Evolutionary conservation across 1,139 yeast genomes (phyloP).

Genomic region (Suzukiozyma palmioleophila): DNA sequence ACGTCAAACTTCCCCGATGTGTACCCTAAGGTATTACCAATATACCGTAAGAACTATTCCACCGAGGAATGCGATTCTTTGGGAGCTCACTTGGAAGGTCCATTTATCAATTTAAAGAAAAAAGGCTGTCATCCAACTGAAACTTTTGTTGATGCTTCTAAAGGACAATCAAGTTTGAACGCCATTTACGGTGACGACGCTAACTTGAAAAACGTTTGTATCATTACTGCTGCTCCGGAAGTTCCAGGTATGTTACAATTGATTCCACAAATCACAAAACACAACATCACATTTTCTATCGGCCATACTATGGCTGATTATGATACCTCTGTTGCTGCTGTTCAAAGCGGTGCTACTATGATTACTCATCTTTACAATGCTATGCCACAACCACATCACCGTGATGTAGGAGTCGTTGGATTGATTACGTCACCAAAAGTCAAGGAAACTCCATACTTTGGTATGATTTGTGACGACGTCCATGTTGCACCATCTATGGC

Average conservation of each 20-base stretch:
- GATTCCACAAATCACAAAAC: constrained; percentile 37
- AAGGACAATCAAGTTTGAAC: constrained; percentile 32
- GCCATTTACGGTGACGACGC: constrained; percentile 41
- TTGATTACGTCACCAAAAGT: constrained; percentile 41
- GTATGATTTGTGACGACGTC: constrained; percentile 59
- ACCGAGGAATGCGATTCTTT: constrained; percentile 44
- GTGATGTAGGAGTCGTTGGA: constrained; percentile 59
- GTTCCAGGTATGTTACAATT: constrained; percentile 49
- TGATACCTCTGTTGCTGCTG: constrained; percentile 46
- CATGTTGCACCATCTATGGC: constrained; percentile 61
- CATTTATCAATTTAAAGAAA: constrained; percentile 50
- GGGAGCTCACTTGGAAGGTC: constrained; percentile 68
- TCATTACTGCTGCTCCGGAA: constrained; percentile 63
- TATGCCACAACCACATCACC: constrained; percentile 64
- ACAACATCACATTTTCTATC: constrained; percentile 44
- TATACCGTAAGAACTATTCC: constrained; percentile 34
- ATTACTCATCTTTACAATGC: constrained; percentile 64
- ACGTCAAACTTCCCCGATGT: constrained; percentile 54
- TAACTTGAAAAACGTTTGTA: constrained; percentile 40
- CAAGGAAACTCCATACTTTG: constrained; percentile 45
- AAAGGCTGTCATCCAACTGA: constrained; percentile 63
- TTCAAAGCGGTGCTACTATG: constrained; percentile 53
- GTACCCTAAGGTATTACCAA: constrained; percentile 48
- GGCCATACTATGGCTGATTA: constrained; percentile 57
- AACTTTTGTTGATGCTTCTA: constrained; percentile 47